phyloP scores from a whole-genome alignment of 2,329 filamentous ascomycete genomes.

The Diplocarpon rosae region DNA sequence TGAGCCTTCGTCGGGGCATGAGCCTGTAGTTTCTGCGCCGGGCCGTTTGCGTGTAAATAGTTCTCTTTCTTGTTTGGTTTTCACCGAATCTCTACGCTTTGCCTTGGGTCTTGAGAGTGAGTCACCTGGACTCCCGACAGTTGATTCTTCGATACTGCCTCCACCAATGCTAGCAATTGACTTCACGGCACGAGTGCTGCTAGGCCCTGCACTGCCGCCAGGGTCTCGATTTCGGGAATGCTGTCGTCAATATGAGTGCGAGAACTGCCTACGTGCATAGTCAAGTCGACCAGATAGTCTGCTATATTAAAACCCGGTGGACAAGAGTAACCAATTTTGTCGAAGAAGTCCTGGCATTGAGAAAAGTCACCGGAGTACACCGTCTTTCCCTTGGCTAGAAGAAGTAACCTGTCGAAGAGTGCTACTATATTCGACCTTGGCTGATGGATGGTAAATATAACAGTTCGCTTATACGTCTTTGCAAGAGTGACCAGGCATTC shows the following conservation, averaged over 20 bases:
- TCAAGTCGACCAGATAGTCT: conserved; percentile 92
- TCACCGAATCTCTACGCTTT: conserved; percentile 70
- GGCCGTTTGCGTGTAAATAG: conserved; percentile 76
- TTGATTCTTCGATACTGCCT: conserved; percentile 54
- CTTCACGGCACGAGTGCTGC: conserved; percentile 80
- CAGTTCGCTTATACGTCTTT: conserved; percentile 92
- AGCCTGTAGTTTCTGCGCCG: conserved; percentile 50
- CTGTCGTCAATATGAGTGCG: conserved; percentile 43
- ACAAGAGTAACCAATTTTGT: conserved; percentile 82
- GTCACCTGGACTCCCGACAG: conserved; percentile 46
- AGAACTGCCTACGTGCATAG: conserved; percentile 76
- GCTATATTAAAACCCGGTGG: conserved; percentile 98
- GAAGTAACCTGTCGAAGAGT: conserved; percentile 85
- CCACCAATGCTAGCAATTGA: conserved; percentile 79
- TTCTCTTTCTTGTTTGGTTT: conserved; percentile 76
- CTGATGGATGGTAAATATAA: conserved; percentile 97
- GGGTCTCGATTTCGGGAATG: conserved; percentile 48
- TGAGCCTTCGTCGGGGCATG: conserved; percentile 47
- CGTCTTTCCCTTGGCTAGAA: conserved; percentile 77
- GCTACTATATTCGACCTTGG: conserved; percentile 97
- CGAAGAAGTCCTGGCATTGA: conserved; percentile 85
- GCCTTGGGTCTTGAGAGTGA: conserved; percentile 53
- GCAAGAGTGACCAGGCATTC: conserved; percentile 91
- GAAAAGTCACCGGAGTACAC: conserved; percentile 90
- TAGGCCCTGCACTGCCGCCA: conserved; percentile 64